Evolutionary conservation across 345 rosid species (phyloP).

Genomic region (Zanthoxylum bungeanum): DNA sequence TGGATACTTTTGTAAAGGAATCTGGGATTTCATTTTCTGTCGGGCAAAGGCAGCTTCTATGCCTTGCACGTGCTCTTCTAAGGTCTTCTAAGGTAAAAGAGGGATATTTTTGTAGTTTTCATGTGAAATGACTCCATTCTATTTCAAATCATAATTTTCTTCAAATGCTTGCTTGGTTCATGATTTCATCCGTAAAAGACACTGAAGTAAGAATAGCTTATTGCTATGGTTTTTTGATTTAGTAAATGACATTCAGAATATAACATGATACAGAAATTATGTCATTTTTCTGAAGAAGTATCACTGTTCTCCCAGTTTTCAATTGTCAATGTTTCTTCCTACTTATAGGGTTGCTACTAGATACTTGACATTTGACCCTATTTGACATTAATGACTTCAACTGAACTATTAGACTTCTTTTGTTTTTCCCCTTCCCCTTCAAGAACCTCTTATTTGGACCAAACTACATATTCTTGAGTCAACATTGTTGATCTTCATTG

Average conservation of each 20-base stretch:
- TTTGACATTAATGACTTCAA: background rate
- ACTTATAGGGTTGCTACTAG: background rate
- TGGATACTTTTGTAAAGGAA: slow-evolving; percentile 57
- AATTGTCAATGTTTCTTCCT: background rate
- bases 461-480: background rate
- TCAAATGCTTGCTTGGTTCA: background rate
- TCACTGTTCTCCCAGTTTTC: background rate
- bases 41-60: slow-evolving; percentile 91
- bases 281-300: background rate
- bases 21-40: slow-evolving; percentile 73
- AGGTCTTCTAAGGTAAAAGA: slow-evolving; percentile 69
- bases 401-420: background rate
- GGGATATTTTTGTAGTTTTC: background rate
- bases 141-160: background rate
- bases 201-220: background rate
- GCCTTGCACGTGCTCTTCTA: slow-evolving; percentile 89
- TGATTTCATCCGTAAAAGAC: background rate
- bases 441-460: background rate
- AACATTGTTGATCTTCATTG: background rate
- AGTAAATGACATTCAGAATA: background rate
- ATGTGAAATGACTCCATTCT: background rate
- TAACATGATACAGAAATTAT: background rate
- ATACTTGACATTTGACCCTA: background rate
- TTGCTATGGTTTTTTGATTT: background rate
- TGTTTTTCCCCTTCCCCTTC: background rate